Evolutionary conservation across 106 monocot species (phyloP).

Genomic region (Acanthochlamys bracteata): DNA sequence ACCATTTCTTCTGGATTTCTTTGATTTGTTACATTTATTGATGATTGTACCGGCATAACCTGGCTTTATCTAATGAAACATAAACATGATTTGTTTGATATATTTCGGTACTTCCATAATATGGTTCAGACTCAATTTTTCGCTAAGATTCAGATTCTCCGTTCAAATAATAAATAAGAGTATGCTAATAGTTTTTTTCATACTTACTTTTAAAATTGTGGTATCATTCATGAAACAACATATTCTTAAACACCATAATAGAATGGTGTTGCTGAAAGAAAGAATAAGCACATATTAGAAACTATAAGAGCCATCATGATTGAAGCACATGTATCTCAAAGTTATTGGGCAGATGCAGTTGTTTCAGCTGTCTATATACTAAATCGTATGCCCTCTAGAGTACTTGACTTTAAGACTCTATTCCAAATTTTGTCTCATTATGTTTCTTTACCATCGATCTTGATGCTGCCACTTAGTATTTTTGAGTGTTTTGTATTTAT

Average conservation of each 20-base stretch:
- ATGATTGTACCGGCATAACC: neutral
- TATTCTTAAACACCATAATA: neutral
- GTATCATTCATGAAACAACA: neutral
- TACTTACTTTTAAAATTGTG: neutral
- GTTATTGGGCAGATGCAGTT: conserved; percentile 2
- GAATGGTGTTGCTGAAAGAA: too few relatives aligned
- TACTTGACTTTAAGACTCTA: neutral
- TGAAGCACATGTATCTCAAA: neutral
- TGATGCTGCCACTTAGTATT: neutral
- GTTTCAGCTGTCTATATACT: conserved; percentile 1
- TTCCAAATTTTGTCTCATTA: neutral
- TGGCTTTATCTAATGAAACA: neutral
- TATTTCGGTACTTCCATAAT: neutral
- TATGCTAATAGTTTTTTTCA: neutral
- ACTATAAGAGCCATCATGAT: too few relatives aligned
- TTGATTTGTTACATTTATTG: neutral
- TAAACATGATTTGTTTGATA: neutral
- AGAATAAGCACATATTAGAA: too few relatives aligned
- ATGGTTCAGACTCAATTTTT: neutral
- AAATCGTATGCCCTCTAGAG: conserved; percentile 6
- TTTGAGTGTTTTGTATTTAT: conserved; percentile 6
- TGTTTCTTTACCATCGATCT: too few relatives aligned
- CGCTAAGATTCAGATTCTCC: neutral
- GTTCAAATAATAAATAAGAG: neutral
- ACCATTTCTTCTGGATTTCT: neutral